Base-by-base conservation (phyloP, 2,329 filamentous ascomycete species). In the Bipolaris zeicola region DNA sequence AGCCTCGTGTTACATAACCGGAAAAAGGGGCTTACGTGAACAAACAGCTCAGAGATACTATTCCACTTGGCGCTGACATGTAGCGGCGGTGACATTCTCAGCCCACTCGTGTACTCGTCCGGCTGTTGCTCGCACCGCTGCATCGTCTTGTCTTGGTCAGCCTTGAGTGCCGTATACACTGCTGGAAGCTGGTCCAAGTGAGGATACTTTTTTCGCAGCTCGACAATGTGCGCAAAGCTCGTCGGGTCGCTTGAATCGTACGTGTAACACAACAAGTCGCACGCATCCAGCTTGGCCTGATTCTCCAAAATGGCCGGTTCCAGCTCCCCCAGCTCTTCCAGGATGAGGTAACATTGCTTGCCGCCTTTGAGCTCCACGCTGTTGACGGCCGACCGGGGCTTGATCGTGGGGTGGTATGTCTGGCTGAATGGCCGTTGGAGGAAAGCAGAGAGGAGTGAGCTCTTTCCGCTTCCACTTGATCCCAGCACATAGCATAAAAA, bases 221-320 rank as follows among this genome's bases (percentile, higher is more conserved):
- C 85, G 36, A 94, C 90, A 50, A 99, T 92, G 71, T 98, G 93
- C 1, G 90, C 87, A 76, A 99, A 99, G 3, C 92, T 96, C 75
- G 98, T 93, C 0, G 95, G 94, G 60, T 99, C 93, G 1, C 92
- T 96, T 2, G 94, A 98, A 79, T 99, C 95, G 78, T 98, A 99
- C 0, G 92, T 89, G 77, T 96, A 98, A 77, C 94, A 96, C 43
- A 99, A 85, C 22, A 99, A 83, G 76, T 99, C 95, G 76, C 94
- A 98, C 5, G 92, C 88, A 69, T 96, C 92, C 13, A 99, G 83
- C 76, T 96, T 96, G 42, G 87, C 85, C 70, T 89, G 87, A 71
- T 99, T 99, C 54, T 98, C 95, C 3, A 99, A 81, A 52, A 98
- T 92, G 11, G 95, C 95, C 0, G 92, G 90, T 75, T 98, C 95